phyloP scores from a whole-genome alignment of 345 rosid species.

The Dipteronia sinensis region DNA sequence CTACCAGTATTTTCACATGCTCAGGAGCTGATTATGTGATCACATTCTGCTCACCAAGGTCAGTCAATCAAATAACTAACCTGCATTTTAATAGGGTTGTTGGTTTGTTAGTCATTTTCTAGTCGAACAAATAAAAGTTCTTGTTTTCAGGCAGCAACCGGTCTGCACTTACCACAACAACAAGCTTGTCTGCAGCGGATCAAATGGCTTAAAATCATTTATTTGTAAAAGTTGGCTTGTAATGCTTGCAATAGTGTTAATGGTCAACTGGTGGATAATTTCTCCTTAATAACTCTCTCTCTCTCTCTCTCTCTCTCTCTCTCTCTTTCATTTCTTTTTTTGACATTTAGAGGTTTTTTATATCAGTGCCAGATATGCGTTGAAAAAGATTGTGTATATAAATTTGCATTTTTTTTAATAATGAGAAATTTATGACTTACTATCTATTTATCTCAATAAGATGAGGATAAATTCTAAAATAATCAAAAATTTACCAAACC shows the following conservation, averaged over 20 bases:
- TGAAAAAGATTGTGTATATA: neutral
- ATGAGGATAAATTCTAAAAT: too few relatives aligned
- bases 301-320: neutral
- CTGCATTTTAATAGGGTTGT: neutral
- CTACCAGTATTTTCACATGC: constrained; percentile 74
- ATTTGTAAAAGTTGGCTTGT: constrained; percentile 41
- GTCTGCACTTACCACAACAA: constrained; percentile 75
- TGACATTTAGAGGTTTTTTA: neutral
- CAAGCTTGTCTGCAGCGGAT: constrained; percentile 64
- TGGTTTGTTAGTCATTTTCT: neutral
- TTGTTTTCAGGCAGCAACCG: constrained; percentile 46
- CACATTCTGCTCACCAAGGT: constrained; percentile 74
- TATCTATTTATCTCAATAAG: too few relatives aligned
- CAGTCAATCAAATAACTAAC: neutral
- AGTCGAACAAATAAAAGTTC: neutral
- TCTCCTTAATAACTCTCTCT: neutral
- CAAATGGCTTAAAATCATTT: constrained; percentile 33
- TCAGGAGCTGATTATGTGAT: constrained; percentile 67
- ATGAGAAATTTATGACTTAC: neutral
- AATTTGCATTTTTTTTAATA: neutral
- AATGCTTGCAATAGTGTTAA: constrained; percentile 29
- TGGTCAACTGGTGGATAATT: constrained; percentile 21
- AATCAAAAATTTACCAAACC: too few relatives aligned
- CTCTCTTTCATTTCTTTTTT: neutral
- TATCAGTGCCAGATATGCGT: neutral